Conservation (phyloP, 1,284 basidiomycete species). For the Mrakiaceae sp. region DNA sequence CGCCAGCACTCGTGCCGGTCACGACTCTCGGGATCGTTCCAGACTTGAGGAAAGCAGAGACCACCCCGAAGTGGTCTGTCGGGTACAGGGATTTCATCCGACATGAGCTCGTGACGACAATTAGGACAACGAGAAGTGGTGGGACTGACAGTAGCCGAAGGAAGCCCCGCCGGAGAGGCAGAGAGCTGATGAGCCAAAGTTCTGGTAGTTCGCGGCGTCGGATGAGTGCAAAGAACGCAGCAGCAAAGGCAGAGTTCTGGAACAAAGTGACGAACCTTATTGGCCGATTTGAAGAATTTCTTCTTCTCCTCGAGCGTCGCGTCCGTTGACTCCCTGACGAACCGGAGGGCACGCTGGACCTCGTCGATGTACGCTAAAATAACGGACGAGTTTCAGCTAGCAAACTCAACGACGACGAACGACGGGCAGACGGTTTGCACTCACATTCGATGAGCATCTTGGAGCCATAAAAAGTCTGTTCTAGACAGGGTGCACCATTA, state of each 20-base stretch:
- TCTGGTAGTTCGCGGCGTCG: conserved; percentile 33
- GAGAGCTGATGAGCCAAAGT: conserved; percentile 79
- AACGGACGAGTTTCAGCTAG: background rate
- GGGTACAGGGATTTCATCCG: too few species aligned
- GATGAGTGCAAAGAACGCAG: background rate
- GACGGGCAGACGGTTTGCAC: conserved; percentile 18
- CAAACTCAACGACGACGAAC: background rate
- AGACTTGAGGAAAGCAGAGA: conserved; percentile 68
- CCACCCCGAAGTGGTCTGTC: conserved; percentile 23
- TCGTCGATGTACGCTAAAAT: conserved; percentile 63
- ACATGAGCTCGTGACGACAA: too few species aligned
- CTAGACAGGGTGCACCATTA: too few species aligned
- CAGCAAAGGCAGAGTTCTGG: background rate
- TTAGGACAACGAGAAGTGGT: too few species aligned
- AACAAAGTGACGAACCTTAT: conserved; percentile 37
- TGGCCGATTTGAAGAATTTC: conserved; percentile 78
- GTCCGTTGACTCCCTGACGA: conserved; percentile 58
- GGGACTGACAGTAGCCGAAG: conserved; percentile 61
- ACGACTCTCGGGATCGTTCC: conserved; percentile 79
- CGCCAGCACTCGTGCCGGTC: conserved; percentile 82
- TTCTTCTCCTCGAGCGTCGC: conserved; percentile 80
- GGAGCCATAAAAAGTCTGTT: conserved; percentile 74
- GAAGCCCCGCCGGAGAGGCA: conserved; percentile 89
- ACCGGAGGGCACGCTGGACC: conserved; percentile 59
- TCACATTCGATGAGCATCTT: conserved; percentile 74